These are phyloP conservation scores for Lycium barbarum DNA, from an alignment of 257 asterid species.

Conservation along the genomic window DNA sequence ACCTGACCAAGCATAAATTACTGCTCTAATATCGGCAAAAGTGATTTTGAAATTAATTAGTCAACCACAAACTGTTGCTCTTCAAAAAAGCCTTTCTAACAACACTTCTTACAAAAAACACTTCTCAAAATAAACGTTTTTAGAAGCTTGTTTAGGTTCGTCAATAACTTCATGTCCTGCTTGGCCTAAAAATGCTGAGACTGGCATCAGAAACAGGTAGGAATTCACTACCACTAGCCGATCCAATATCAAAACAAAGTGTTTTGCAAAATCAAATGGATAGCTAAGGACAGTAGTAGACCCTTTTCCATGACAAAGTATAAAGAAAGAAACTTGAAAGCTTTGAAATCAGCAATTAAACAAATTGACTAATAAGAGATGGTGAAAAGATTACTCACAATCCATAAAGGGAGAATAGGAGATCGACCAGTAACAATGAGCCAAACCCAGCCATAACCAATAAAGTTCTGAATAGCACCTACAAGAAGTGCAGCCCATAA, in stretches of 20 bases:
- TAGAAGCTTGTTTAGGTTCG: too few species aligned
- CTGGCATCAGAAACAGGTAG: neutral
- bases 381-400: constrained; percentile 40
- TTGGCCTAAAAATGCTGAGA: neutral
- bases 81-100: too few species aligned
- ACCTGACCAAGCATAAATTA: too few species aligned
- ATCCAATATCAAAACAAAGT: neutral
- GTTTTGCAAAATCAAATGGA: neutral
- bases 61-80: too few species aligned
- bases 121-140: too few species aligned
- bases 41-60: too few species aligned
- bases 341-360: neutral
- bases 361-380: neutral
- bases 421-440: constrained; percentile 53
- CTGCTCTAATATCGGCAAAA: too few species aligned
- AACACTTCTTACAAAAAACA: too few species aligned
- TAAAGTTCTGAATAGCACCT: constrained; percentile 54
- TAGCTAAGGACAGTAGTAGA: neutral
- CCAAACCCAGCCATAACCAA: constrained; percentile 69
- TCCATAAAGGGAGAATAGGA: constrained; percentile 56
- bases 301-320: neutral
- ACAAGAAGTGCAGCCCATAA: constrained; percentile 60
- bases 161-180: neutral
- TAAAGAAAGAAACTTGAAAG: neutral
- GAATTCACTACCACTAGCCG: neutral